A percentile compares a stretch with the other conserved stretches of the same genome.
phyloP scores from a whole-genome alignment of 140 eudicot genomes.

The Oenanthe javanica region DNA sequence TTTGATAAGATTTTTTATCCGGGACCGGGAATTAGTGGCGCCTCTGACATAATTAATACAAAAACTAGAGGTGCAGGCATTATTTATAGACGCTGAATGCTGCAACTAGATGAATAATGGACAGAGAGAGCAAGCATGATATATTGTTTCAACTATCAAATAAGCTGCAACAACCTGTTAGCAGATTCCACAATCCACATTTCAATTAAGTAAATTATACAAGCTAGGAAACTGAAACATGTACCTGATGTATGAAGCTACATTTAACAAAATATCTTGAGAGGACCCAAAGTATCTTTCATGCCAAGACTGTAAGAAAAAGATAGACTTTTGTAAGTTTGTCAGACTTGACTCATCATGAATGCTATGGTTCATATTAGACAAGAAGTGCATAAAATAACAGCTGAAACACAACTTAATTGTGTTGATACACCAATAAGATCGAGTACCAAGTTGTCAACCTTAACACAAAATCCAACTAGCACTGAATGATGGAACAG shows the following conservation, averaged over 20 bases:
- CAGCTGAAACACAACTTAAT: too few relatives aligned
- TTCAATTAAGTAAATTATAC: background rate
- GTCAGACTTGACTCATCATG: background rate
- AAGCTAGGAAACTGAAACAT: background rate
- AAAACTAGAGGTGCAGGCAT: slow-evolving; percentile 14
- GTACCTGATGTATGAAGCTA: background rate
- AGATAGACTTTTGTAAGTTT: too few relatives aligned
- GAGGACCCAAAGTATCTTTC: slow-evolving; percentile 96
- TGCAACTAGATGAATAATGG: too few relatives aligned
- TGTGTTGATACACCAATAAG: too few relatives aligned
- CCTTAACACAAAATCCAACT: too few relatives aligned
- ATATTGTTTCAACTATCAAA: slow-evolving; percentile 41
- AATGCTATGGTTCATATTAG: background rate
- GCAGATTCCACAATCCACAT: background rate
- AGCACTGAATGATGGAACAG: too few relatives aligned
- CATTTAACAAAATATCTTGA: slow-evolving; percentile 23
- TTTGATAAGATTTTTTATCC: too few relatives aligned
- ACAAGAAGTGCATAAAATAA: too few relatives aligned
- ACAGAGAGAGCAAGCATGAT: too few relatives aligned
- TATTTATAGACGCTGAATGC: too few relatives aligned
- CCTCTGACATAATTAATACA: slow-evolving; percentile 73
- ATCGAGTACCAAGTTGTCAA: too few relatives aligned
- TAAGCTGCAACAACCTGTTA: slow-evolving; percentile 79
- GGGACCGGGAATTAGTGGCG: too few relatives aligned
- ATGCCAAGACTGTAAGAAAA: slow-evolving; percentile 58